These are phyloP conservation scores for Austropuccinia psidii DNA, from an alignment of 1,284 basidiomycete species.

Conservation along the genomic window DNA sequence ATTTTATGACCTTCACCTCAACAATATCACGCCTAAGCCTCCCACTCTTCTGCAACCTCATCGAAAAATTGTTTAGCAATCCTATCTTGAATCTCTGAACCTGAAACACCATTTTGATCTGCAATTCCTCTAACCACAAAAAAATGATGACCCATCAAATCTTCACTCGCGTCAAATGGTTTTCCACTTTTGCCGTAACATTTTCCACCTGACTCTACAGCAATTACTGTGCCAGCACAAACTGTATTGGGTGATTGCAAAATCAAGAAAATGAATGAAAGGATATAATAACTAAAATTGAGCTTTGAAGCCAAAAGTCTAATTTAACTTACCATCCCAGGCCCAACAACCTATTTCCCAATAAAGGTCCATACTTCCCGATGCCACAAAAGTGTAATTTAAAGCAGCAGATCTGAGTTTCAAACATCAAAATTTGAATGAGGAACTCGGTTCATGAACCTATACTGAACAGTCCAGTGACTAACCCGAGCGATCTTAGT, in stretches of 20 bases:
- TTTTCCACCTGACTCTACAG: conserved; percentile 75
- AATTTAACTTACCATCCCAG: conserved; percentile 36
- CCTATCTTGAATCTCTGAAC: conserved; percentile 26
- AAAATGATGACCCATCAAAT: conserved; percentile 42
- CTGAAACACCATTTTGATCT: conserved; percentile 5
- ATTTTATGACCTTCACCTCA: too few relatives aligned
- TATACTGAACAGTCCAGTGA: not conserved
- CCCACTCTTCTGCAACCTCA: conserved; percentile 27
- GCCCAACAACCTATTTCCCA: conserved; percentile 48
- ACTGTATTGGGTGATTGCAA: conserved; percentile 45
- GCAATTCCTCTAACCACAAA: conserved; percentile 40
- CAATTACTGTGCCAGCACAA: conserved; percentile 81
- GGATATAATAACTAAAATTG: too few relatives aligned
- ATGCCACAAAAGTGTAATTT: conserved; percentile 44
- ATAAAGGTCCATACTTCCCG: conserved; percentile 44
- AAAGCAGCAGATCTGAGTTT: conserved; percentile 43
- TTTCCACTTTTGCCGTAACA: conserved; percentile 53
- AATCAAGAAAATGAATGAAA: not conserved
- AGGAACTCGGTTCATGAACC: not conserved
- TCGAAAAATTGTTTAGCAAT: conserved; percentile 22
- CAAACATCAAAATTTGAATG: conserved; percentile 38
- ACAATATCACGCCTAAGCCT: not conserved
- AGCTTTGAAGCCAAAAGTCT: not conserved
- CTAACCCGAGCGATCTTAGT: conserved; percentile 67
- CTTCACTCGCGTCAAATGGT: conserved; percentile 37